phyloP scores from a whole-genome alignment of 164 flowering plant genomes.

The Hamamelis virginiana region DNA sequence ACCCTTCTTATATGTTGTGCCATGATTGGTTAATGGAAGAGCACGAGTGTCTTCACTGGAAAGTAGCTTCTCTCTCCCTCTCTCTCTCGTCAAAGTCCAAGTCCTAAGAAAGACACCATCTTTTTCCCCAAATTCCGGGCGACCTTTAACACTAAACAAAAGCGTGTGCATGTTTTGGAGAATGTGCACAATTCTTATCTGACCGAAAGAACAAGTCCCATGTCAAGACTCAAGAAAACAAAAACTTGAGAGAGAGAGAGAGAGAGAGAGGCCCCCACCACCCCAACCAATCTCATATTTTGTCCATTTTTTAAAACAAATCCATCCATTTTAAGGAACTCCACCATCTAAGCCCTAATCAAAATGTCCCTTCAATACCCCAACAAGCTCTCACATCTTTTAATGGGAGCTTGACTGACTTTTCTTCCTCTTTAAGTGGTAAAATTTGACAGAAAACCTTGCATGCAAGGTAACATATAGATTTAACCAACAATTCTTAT shows the following conservation, averaged over 20 bases:
- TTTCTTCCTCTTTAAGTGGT: conserved; percentile 6
- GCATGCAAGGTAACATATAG: background rate
- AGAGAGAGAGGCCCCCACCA: conserved; percentile 18
- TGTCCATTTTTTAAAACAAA: conserved; percentile 1
- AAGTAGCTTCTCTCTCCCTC: background rate
- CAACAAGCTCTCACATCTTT: conserved; percentile 37
- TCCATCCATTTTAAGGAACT: conserved; percentile 7
- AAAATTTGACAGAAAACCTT: background rate
- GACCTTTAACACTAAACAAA: conserved; percentile 33
- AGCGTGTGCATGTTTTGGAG: conserved; percentile 36
- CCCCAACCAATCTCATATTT: conserved; percentile 9
- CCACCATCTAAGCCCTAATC: background rate
- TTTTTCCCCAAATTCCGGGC: conserved; percentile 61
- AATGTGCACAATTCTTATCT: conserved; percentile 39
- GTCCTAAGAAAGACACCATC: conserved; percentile 32
- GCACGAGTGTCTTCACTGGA: background rate
- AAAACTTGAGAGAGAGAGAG: background rate
- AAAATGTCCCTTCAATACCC: background rate
- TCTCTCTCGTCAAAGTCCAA: conserved; percentile 35
- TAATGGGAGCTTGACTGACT: conserved; percentile 22
- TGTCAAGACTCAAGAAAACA: conserved; percentile 8
- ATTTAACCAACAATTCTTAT: background rate
- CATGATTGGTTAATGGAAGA: background rate
- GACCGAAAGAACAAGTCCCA: conserved; percentile 17
- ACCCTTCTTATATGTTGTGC: background rate